A percentile compares a stretch with the other conserved stretches of the same genome.
These are phyloP conservation scores for Sindora glabra DNA, from an alignment of 306 rosid species.

Conservation along the genomic window DNA sequence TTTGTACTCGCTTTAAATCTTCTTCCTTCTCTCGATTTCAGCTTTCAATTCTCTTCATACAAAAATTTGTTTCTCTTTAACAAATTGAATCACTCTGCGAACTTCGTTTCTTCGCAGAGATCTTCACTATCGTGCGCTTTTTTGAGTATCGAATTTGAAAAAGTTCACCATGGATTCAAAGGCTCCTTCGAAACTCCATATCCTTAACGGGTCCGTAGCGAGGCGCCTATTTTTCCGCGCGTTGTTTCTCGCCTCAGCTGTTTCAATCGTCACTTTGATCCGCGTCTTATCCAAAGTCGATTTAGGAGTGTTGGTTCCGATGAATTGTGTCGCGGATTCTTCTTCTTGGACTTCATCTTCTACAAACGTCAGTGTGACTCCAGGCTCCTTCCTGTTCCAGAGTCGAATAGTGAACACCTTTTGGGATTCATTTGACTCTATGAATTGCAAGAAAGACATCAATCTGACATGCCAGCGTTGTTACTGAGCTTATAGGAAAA, in stretches of 20 bases:
- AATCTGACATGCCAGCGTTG: conserved; percentile 41
- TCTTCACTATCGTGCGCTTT: neutral
- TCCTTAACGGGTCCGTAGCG: conserved; percentile 42
- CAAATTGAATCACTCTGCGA: neutral
- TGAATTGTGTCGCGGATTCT: conserved; percentile 31
- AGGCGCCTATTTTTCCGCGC: conserved; percentile 43
- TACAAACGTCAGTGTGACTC: conserved; percentile 1
- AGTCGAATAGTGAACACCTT: conserved; percentile 41
- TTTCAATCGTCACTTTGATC: conserved; percentile 52
- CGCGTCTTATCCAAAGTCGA: conserved; percentile 40
- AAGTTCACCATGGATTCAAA: conserved; percentile 48
- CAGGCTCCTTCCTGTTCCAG: conserved; percentile 43
- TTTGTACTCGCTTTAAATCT: conserved; percentile 75
- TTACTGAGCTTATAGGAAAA: conserved; percentile 34
- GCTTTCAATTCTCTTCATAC: conserved; percentile 21
- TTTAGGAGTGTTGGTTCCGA: conserved; percentile 33
- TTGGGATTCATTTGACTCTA: conserved; percentile 49
- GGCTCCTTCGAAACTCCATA: conserved; percentile 28
- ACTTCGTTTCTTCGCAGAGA: neutral
- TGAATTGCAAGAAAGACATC: conserved; percentile 29
- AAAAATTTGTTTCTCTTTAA: neutral
- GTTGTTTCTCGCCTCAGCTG: conserved; percentile 42
- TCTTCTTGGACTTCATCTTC: conserved; percentile 9
- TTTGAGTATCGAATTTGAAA: neutral
- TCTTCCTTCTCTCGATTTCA: neutral